phyloP scores from a whole-genome alignment of 306 rosid genomes.

The Oxytropis ochrocephala region DNA sequence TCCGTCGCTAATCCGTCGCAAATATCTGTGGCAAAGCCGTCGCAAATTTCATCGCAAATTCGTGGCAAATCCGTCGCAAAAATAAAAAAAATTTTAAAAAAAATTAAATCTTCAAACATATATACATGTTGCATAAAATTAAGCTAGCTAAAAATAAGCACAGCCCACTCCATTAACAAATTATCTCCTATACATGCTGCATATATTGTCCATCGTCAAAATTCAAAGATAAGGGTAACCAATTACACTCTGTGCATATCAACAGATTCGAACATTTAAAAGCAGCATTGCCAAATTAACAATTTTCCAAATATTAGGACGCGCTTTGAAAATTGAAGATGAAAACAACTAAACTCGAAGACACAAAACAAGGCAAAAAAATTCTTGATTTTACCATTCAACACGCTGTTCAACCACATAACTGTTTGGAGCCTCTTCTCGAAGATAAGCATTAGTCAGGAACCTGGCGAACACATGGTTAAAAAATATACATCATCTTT shows the following conservation, averaged over 20 bases:
- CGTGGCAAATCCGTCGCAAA: too few relatives aligned
- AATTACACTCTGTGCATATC: not conserved
- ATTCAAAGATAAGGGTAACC: not conserved
- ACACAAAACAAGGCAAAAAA: constrained; percentile 11
- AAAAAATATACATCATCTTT: constrained; percentile 1
- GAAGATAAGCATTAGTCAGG: constrained; percentile 83
- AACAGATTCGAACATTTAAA: constrained; percentile 4
- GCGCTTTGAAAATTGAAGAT: constrained; percentile 8
- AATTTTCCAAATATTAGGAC: not conserved
- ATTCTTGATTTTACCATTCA: constrained; percentile 64
- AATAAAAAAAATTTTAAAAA: too few relatives aligned
- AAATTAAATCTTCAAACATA: too few relatives aligned
- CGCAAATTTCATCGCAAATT: too few relatives aligned
- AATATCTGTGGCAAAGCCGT: too few relatives aligned
- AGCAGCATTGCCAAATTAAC: constrained; percentile 7
- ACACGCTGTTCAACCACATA: constrained; percentile 99
- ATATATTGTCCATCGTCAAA: too few relatives aligned
- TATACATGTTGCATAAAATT: too few relatives aligned
- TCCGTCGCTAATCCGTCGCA: too few relatives aligned
- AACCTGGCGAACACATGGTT: constrained; percentile 50
- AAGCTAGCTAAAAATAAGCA: too few relatives aligned
- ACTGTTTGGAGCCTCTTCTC: constrained; percentile 96
- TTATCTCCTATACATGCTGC: too few relatives aligned
- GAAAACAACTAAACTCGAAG: constrained; percentile 4
- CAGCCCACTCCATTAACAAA: too few relatives aligned